Evolutionary conservation across 2,329 filamentous ascomycete genomes (phyloP).

Genomic region (Pseudogymnoascus verrucosus): DNA sequence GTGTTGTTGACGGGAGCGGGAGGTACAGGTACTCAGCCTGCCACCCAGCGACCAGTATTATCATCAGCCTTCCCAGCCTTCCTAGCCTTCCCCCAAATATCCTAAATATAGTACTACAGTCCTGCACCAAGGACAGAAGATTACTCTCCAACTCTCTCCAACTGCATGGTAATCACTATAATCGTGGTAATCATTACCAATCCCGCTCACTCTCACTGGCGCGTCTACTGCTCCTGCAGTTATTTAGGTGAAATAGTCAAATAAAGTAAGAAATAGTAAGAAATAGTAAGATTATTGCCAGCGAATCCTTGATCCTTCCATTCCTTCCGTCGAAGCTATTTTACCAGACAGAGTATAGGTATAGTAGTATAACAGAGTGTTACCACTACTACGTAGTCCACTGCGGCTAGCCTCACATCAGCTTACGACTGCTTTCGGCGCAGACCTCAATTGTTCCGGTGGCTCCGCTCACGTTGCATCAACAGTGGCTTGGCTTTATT

Average conservation of each 20-base stretch:
- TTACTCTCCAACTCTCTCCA: neutral
- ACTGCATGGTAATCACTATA: neutral
- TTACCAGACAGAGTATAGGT: neutral
- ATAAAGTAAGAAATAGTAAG: neutral
- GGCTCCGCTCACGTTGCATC: neutral
- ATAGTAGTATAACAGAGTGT: neutral
- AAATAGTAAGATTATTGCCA: neutral
- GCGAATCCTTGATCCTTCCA: neutral
- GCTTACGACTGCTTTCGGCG: constrained; percentile 3
- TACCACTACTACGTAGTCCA: neutral
- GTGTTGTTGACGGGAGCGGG: neutral
- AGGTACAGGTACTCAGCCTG: constrained; percentile 1
- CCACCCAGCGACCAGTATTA: neutral
- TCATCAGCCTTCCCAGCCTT: neutral
- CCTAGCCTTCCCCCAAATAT: neutral
- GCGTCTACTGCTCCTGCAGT: neutral
- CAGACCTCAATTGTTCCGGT: neutral
- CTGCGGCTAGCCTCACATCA: neutral
- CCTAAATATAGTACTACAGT: neutral
- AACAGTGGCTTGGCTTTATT: neutral
- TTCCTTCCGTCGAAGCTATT: neutral
- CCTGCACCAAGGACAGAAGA: neutral
- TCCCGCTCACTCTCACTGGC: neutral
- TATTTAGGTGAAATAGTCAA: neutral
- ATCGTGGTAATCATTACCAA: constrained; percentile 1